Percentiles rank a stretch among this genome's conserved stretches.
These are phyloP conservation scores for Amaranthus hypochondriacus DNA, from an alignment of 148 eudicot species.

Conservation along the genomic window DNA sequence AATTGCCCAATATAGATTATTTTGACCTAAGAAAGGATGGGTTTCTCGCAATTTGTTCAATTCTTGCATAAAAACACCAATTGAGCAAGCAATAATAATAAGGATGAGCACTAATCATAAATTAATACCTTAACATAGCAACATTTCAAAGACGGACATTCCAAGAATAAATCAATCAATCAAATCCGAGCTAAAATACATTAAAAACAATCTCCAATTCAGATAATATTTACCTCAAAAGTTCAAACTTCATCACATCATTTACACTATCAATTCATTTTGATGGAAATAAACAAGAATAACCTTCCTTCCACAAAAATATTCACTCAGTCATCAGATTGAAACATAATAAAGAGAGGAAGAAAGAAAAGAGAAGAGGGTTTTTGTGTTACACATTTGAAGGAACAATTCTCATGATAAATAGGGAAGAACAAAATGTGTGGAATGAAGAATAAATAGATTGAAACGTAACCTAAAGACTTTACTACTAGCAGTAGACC, in stretches of 20 bases:
- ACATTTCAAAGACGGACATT: slow-evolving; percentile 3
- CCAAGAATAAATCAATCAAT: slow-evolving; percentile 17
- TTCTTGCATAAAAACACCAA: slow-evolving; percentile 17
- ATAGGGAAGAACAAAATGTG: slow-evolving; percentile 12
- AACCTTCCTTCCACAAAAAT: not conserved
- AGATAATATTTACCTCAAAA: slow-evolving; percentile 7
- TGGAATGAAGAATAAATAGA: slow-evolving; percentile 13
- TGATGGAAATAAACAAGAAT: not conserved
- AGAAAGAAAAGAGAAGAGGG: not conserved
- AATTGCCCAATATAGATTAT: not conserved
- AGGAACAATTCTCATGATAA: not conserved
- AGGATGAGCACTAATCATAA: slow-evolving; percentile 7
- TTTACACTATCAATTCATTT: too few relatives aligned
- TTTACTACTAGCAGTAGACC: not conserved
- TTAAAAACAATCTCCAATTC: not conserved
- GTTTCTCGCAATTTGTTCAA: slow-evolving; percentile 15
- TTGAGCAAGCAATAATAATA: slow-evolving; percentile 14
- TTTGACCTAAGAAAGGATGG: slow-evolving; percentile 18
- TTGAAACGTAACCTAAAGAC: slow-evolving; percentile 7
- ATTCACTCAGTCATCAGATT: not conserved
- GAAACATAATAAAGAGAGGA: slow-evolving; percentile 4
- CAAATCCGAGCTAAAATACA: slow-evolving; percentile 5
- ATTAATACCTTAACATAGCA: not conserved
- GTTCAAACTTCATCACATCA: slow-evolving; percentile 11
- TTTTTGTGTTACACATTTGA: not conserved